A percentile compares a stretch with the other conserved stretches of the same genome.
Conservation (phyloP, 1,284 basidiomycete species). For the Leccinum pachyderme region DNA sequence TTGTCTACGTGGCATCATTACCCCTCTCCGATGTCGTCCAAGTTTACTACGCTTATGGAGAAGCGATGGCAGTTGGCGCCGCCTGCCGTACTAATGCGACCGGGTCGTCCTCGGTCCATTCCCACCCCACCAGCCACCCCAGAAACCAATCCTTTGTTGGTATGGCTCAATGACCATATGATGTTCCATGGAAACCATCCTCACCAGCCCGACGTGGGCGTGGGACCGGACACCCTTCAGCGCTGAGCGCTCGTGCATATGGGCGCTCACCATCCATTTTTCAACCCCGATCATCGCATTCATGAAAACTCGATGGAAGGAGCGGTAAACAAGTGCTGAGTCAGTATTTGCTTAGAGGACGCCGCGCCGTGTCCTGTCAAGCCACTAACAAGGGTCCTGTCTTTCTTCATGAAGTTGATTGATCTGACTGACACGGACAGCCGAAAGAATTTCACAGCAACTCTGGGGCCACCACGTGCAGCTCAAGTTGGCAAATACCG, state of each 20-base stretch:
- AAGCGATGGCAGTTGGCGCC: background rate
- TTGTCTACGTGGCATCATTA: background rate
- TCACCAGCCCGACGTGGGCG: background rate
- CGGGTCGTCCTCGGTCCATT: background rate
- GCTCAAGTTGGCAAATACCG: background rate
- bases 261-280: background rate
- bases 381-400: slow-evolving; percentile 12
- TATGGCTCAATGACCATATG: background rate
- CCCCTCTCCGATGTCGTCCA: background rate
- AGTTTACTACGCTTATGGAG: background rate
- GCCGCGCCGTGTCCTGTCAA: slow-evolving; percentile 1
- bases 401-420: background rate
- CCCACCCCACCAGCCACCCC: background rate
- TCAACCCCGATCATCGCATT: slow-evolving; percentile 11
- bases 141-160: slow-evolving; percentile 7
- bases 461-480: slow-evolving; percentile 1
- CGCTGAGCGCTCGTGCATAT: background rate
- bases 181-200: slow-evolving; percentile 10
- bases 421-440: slow-evolving; percentile 5
- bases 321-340: background rate
- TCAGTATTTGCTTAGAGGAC: slow-evolving; percentile 1
- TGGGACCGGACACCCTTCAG: background rate
- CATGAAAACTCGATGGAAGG: background rate
- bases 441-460: slow-evolving; percentile 2
- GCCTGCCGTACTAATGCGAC: slow-evolving; percentile 5